Base-by-base conservation (phyloP, 2,329 filamentous ascomycete species). In the Cryphonectria japonica region DNA sequence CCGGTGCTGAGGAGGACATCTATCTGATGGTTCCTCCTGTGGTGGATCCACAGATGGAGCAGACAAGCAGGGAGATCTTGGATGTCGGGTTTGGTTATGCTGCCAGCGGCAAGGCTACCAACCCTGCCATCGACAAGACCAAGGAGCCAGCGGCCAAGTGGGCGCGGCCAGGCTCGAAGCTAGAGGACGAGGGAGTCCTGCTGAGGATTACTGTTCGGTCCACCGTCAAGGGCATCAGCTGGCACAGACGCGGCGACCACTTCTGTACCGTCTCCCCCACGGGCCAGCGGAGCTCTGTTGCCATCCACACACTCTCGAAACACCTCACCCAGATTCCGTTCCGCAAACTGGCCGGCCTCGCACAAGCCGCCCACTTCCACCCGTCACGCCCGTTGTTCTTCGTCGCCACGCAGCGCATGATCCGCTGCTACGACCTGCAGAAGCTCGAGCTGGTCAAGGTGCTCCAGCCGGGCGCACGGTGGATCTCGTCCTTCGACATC, bases 241-340 rank as follows among this genome's bases (percentile, higher is more conserved):
- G 95, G 94, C 97, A 99, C 82, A 89, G 95, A 71, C 91, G 93
- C 72, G 96, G 96, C 76, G 95, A 98, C 80, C 98, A 98, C 83
- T 92, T 99, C 78, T 92, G 93, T 75, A 97, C 95, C 0, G 94
- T 98, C 32, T 97, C 94, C 66, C 94, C 96, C 0, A 87, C 88
- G 16, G 92, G 92, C 43, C 90, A 93, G 78, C 88, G 89, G 75
- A 91, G 89, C 77, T 93, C 96, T 5, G 93, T 99, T 68, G 92
- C 94, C 68, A 97, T 99, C 73, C 96, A 99, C 83, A 98, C 95
- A 0, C 85, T 99, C 73, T 96, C 93, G 70, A 97, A 97, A 81
- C 96, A 99, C 82, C 88, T 95, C 62, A 98, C 94, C 2, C 96
- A 99, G 81, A 91, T 96, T 74, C 97, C 96, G 37, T 98, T 99